Percentiles rank a stretch among this genome's conserved stretches.
These are phyloP conservation scores for Penicillium steckii DNA, from an alignment of 495 filamentous ascomycete species.

Conservation along the genomic window DNA sequence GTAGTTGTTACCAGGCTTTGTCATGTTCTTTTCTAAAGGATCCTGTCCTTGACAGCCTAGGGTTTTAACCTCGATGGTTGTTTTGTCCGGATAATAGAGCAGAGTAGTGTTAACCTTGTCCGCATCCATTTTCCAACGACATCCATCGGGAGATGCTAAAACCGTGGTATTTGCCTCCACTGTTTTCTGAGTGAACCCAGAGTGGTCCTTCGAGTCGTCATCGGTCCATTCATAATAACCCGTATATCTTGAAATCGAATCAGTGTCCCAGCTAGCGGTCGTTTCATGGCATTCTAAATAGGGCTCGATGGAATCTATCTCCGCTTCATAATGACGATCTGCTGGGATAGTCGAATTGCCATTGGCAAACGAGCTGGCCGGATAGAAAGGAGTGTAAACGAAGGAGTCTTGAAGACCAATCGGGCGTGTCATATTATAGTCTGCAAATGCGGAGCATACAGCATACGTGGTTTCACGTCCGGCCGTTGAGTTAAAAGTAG, in stretches of 20 bases:
- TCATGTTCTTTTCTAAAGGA: too few relatives aligned
- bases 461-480: background rate
- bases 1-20: too few relatives aligned
- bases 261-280: background rate
- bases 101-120: too few relatives aligned
- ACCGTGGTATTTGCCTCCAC: background rate
- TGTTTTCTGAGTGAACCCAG: too few relatives aligned
- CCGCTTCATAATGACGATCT: too few relatives aligned
- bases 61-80: too few relatives aligned
- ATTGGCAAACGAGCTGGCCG: background rate
- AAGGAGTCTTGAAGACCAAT: background rate
- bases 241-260: too few relatives aligned
- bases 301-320: background rate
- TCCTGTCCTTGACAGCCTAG: too few relatives aligned
- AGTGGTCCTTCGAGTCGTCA: too few relatives aligned
- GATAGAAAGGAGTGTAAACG: conserved; percentile 1
- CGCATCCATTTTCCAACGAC: background rate
- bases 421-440: conserved; percentile 2
- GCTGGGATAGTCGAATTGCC: background rate
- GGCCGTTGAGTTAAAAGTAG: background rate
- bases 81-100: too few relatives aligned
- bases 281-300: background rate
- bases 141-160: background rate
- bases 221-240: too few relatives aligned
- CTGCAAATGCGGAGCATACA: background rate